These are phyloP conservation scores for Cyberlindnera mycetangii DNA, from an alignment of 805 yeast species.

Conservation along the genomic window DNA sequence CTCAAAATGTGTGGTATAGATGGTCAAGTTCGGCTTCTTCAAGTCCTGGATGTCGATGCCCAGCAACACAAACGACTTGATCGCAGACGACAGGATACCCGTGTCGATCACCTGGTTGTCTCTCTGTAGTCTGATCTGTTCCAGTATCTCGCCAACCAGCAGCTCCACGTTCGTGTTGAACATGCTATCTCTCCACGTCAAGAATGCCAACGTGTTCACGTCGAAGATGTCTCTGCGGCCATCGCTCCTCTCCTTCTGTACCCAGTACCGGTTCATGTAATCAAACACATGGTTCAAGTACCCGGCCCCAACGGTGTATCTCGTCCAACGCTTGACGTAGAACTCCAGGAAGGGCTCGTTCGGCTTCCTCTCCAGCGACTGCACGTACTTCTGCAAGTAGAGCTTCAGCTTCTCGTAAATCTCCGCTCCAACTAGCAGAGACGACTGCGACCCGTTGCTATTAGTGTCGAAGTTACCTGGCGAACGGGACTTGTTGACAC, in stretches of 20 bases:
- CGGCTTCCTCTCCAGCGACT: conserved; percentile 45
- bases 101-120: conserved; percentile 72
- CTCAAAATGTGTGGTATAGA: conserved; percentile 81
- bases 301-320: conserved; percentile 88
- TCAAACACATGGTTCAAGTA: conserved; percentile 91
- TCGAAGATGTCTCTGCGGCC: conserved; percentile 89
- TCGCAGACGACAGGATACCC: conserved; percentile 63
- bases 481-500: conserved; percentile 73
- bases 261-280: conserved; percentile 97
- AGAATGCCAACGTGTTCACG: conserved; percentile 81
- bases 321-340: conserved; percentile 84
- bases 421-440: conserved; percentile 80
- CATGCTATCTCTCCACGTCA: conserved; percentile 85
- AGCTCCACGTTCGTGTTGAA: conserved; percentile 61
- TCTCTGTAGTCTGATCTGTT: conserved; percentile 74
- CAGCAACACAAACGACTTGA: conserved; percentile 80
- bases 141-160: conserved; percentile 69
- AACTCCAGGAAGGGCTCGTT: conserved; percentile 73
- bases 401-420: conserved; percentile 69
- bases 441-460: conserved; percentile 30
- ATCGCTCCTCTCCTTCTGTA: conserved; percentile 90
- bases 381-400: conserved; percentile 62
- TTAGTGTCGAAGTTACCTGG: conserved; percentile 33
- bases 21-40: conserved; percentile 77
- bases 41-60: conserved; percentile 91